Percentiles rank a stretch among this genome's conserved stretches.
Evolutionary conservation across 2,329 filamentous ascomycete genomes (phyloP).

Genomic region (Escovopsis sp.): DNA sequence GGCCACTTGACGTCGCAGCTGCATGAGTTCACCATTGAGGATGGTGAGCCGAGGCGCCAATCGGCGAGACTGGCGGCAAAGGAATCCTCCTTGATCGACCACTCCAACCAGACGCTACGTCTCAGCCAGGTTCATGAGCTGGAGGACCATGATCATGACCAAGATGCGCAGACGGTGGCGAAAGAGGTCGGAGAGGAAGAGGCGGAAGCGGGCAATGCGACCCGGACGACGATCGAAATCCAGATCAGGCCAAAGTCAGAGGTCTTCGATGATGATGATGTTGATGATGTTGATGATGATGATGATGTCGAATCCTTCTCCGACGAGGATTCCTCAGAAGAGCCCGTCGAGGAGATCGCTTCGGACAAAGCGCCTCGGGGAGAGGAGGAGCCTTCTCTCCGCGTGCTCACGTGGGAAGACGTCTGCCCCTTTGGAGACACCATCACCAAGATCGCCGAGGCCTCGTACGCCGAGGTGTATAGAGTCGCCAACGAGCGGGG

Average conservation of each 20-base stretch:
- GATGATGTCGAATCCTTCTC: background rate
- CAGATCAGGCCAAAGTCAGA: background rate
- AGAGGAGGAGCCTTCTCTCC: conserved; percentile 17
- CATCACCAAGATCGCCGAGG: conserved; percentile 51
- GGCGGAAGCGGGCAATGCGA: background rate
- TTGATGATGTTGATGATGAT: background rate
- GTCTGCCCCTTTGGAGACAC: conserved; percentile 37
- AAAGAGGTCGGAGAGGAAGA: background rate
- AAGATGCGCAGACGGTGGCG: background rate
- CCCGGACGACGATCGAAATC: too few species aligned
- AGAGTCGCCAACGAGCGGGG: conserved; percentile 43
- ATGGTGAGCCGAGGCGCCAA: conserved; percentile 6
- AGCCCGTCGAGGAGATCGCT: background rate
- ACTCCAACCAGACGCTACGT: conserved; percentile 2
- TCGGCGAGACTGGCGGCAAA: conserved; percentile 9
- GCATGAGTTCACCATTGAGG: conserved; percentile 16
- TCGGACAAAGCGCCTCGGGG: background rate
- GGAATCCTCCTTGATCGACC: conserved; percentile 1
- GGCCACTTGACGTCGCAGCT: conserved; percentile 21
- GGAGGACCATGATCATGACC: too few species aligned
- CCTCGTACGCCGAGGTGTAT: conserved; percentile 53
- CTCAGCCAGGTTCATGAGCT: too few species aligned
- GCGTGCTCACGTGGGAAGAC: conserved; percentile 40
- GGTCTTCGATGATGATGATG: background rate
- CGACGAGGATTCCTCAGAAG: background rate